Conservation (phyloP, 176 grass and related monocot genomes). For the Oryza officinalis region DNA sequence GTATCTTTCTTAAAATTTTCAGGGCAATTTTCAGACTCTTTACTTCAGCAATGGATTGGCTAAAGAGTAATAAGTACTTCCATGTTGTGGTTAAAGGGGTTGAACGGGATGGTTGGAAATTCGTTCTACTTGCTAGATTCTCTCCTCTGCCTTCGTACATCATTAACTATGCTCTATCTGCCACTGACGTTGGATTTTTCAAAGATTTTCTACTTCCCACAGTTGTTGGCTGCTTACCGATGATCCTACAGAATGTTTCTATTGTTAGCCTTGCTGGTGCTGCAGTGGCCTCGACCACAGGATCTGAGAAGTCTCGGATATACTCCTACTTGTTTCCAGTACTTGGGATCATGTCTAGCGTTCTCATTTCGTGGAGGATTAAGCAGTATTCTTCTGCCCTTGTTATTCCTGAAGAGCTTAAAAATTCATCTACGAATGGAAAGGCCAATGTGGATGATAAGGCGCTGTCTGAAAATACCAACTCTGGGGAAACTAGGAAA, state of each 20-base stretch:
- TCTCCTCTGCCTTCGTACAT: constrained; percentile 91
- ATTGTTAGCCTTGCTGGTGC: constrained; percentile 86
- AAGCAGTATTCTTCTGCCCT: constrained; percentile 85
- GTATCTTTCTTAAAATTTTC: constrained; percentile 32
- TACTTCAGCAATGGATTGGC: constrained; percentile 87
- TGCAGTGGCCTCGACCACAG: constrained; percentile 66
- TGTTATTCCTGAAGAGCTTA: constrained; percentile 53
- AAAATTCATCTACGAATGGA: constrained; percentile 23
- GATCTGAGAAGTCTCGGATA: constrained; percentile 70
- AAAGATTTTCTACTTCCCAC: constrained; percentile 96
- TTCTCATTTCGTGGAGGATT: constrained; percentile 93
- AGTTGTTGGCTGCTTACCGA: constrained; percentile 84
- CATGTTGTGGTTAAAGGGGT: constrained; percentile 83
- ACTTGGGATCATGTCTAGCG: constrained; percentile 74
- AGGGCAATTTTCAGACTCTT: constrained; percentile 81
- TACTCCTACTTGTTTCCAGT: constrained; percentile 77
- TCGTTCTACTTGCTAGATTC: constrained; percentile 93
- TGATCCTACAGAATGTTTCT: constrained; percentile 98
- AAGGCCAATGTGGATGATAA: constrained; percentile 23
- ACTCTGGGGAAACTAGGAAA: constrained; percentile 38
- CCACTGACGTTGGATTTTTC: constrained; percentile 75
- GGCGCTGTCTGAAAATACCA: constrained; percentile 19
- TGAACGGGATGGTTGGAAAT: constrained; percentile 88
- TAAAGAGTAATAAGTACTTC: constrained; percentile 76
- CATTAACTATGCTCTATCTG: constrained; percentile 90